Base-by-base conservation (phyloP, 441 rosid genomes). In the Metrosideros polymorpha region DNA sequence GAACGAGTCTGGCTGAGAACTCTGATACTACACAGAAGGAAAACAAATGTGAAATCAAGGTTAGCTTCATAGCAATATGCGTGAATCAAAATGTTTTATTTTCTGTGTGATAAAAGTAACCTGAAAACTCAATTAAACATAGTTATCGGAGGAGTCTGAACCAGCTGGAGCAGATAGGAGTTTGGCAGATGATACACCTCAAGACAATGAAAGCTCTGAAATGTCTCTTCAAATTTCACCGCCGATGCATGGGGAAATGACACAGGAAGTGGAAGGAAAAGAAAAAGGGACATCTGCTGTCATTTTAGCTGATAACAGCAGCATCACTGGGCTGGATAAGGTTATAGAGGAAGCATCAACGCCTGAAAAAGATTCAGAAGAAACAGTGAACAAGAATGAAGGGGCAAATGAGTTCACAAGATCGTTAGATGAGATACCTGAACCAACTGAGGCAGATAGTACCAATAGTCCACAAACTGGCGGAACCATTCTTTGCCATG, bases 31-130 rank as follows among this genome's bases (percentile, higher is more conserved):
- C 76, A 56, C 76, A 54, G 56, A 76, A 75, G 25, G 49, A 85
- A n/a, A 84, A 85, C 45, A 84, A 85, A 27, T 66, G 87, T 5
- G n/a, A 85, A 49, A 55, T 39, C 87, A 89, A 90, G 92, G 93
- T 91, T 57, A 85, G 86, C 19, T 39, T 17, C 66, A 83, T n/a
- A 9, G 27, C 29, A 45, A 85, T 35, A 35, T 35, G 25, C 9
- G 77, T 35, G 27, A 27, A 35, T 66, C 27, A 66, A 66, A 19
- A 66, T 66, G 77, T 66, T 27, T 66, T 66, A 9, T 35, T 66
- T 35, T 35, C 1, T 35, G 45, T 19, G 39, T 35, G 77, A 66
- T 12, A 35, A 66, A 35, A 66, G 27, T 61, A 75, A 87, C 82
- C 82, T 45, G 39, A 45, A 63, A 56, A 10, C 57, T 82, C 52